Evolutionary conservation across 1,284 basidiomycete genomes (phyloP).

Genomic region (Tilletia walkeri): DNA sequence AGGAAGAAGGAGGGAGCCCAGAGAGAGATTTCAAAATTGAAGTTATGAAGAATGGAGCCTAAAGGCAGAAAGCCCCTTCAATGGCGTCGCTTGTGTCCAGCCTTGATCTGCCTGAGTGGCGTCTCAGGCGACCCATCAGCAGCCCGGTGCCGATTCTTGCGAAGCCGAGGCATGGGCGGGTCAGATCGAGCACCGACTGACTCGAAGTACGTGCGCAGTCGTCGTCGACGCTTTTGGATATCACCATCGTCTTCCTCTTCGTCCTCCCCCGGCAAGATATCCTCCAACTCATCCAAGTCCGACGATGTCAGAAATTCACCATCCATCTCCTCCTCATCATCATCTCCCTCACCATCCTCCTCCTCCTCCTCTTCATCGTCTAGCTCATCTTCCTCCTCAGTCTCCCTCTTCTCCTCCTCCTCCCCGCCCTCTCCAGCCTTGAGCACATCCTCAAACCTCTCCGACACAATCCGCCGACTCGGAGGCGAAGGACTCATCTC

Average conservation of each 20-base stretch:
- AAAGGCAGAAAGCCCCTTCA: too few relatives aligned
- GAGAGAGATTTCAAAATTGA: too few relatives aligned
- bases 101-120: too few relatives aligned
- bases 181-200: neutral
- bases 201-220: neutral
- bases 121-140: too few relatives aligned
- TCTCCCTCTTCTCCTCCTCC: neutral
- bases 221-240: neutral
- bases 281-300: neutral
- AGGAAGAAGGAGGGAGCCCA: too few relatives aligned
- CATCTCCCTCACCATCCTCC: neutral
- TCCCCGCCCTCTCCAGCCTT: neutral
- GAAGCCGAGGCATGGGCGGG: too few relatives aligned
- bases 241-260: constrained; percentile 3
- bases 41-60: too few relatives aligned
- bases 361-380: neutral
- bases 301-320: neutral
- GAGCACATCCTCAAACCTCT: neutral
- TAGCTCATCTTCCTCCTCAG: neutral
- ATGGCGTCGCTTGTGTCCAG: too few relatives aligned
- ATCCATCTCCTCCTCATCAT: neutral
- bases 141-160: too few relatives aligned
- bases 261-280: too few relatives aligned
- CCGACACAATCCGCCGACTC: neutral
- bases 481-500: constrained; percentile 4